Conservation (phyloP, 2,329 filamentous ascomycete genomes). For the Xylariaceae sp. region DNA sequence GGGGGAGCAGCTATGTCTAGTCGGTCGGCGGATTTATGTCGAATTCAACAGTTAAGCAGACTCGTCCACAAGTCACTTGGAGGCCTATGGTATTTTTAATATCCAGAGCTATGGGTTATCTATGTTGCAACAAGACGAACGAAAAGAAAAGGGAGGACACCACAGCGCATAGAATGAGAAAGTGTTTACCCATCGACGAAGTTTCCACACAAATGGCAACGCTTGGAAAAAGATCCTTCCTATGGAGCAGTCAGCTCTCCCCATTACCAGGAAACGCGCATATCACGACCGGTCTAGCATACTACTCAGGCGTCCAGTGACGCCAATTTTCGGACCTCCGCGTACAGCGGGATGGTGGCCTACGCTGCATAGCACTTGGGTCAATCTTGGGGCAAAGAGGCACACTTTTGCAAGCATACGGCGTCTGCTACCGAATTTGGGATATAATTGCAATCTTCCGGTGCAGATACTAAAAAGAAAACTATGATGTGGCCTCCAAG, state of each 20-base stretch:
- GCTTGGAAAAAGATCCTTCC: too few relatives aligned
- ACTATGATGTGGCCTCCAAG: neutral
- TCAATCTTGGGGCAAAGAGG: neutral
- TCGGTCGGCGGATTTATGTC: neutral
- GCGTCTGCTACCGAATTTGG: neutral
- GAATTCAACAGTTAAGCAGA: neutral
- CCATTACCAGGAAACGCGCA: too few relatives aligned
- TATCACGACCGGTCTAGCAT: too few relatives aligned
- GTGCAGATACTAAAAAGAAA: neutral
- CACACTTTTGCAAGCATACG: neutral
- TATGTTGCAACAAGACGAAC: too few relatives aligned
- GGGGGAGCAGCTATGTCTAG: conserved; percentile 1
- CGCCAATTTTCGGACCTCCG: too few relatives aligned
- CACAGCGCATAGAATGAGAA: too few relatives aligned
- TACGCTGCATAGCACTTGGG: too few relatives aligned
- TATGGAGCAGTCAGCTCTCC: too few relatives aligned
- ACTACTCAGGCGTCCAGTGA: too few relatives aligned
- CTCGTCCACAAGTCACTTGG: neutral
- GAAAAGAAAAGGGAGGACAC: too few relatives aligned
- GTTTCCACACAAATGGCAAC: too few relatives aligned
- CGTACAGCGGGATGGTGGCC: neutral
- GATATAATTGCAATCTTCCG: neutral
- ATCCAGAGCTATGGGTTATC: neutral
- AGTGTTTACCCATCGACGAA: too few relatives aligned
- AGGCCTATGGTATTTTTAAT: neutral